Conservation (phyloP, 1,284 basidiomycete genomes). For the Bondarzewia mesenterica region DNA sequence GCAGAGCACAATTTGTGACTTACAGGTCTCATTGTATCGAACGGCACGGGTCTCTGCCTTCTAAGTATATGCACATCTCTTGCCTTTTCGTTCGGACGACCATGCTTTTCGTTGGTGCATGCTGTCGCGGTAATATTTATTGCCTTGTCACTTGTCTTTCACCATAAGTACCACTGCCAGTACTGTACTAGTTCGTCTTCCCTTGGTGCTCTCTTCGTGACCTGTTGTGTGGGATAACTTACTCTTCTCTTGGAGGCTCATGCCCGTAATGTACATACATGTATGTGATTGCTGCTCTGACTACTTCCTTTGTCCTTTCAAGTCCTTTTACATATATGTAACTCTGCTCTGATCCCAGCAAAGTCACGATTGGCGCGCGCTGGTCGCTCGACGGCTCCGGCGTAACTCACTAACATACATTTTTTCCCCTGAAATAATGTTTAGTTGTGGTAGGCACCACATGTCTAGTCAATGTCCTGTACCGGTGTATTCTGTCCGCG, state of each 20-base stretch:
- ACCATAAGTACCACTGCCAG: neutral
- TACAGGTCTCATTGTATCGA: too few relatives aligned
- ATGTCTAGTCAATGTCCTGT: too few relatives aligned
- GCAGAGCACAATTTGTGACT: slow-evolving; percentile 37
- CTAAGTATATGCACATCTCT: neutral
- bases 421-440: too few relatives aligned
- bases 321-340: neutral
- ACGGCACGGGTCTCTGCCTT: neutral
- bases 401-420: too few relatives aligned
- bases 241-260: too few relatives aligned
- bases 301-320: neutral
- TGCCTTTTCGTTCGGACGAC: neutral
- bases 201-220: neutral
- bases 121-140: neutral
- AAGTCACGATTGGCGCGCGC: too few relatives aligned
- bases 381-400: too few relatives aligned
- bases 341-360: neutral
- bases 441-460: too few relatives aligned
- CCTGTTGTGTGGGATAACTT: neutral
- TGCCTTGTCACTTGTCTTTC: neutral
- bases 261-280: neutral
- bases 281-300: neutral
- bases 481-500: too few relatives aligned
- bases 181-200: neutral
- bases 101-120: neutral